Evolutionary conservation across 306 rosid species (phyloP), one percentile per base, ranked within the genome.

Genomic region (Nissolia schottii): DNA sequence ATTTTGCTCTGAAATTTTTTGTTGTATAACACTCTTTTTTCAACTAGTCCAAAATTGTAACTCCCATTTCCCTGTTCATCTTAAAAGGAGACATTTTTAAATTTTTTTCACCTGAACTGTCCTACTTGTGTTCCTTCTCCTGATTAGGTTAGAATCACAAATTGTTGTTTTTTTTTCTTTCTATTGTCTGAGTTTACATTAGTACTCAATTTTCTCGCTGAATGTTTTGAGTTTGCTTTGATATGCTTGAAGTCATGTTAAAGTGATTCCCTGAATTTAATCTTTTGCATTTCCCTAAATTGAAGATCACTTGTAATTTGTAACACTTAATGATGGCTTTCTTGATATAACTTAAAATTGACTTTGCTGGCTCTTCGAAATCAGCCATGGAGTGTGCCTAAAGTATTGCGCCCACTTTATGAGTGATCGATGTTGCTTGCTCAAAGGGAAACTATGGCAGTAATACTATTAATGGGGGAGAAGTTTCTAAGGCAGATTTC

Each of bases 351-450:
- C 56, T 75, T 48, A 7, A 23, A 70, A 53, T 64, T 61, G 49
- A 66, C 72, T 73, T n/a, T 35, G 29, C 24, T 80, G 65, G 43
- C 48, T 70, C 60, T 25, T 75, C 70, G 55, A 77, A 45, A 71
- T 75, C 66, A 92, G 98, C 98, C 97, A 15, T 93, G 97, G 97
- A 93, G 93, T 58, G 98, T 93, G 20, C 98, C 97, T 25, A 97
- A 93, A 80, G 98, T 93, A 32, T 72, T 93, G 83, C 98, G 98
- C 72, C 93, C 98, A 13, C 89, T 93, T 2, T 90, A 93, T 28
- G 92, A 90, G 87, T 93, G 97, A 24, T 89, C 98, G n/a, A 81
- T 90, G 40, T 80, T 93, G 64, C 92, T 90, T 43, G 97, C 98
- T 78, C 98, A 93, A 81, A 93, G 85, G 83, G 87, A 90, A 68